Conservation (phyloP, 257 asterid genomes). For the Echites panduratus region DNA sequence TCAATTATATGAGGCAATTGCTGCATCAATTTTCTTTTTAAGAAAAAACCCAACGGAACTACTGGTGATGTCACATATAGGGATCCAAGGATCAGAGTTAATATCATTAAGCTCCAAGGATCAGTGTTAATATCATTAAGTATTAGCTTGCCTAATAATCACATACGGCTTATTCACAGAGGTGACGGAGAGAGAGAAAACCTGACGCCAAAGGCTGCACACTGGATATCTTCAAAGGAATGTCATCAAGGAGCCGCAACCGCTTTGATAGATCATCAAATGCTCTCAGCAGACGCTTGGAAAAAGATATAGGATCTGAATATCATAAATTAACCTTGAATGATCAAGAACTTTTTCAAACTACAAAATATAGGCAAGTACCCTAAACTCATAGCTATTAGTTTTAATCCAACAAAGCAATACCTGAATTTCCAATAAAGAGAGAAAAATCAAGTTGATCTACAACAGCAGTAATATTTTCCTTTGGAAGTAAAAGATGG, state of each 20-base stretch:
- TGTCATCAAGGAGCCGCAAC: slow-evolving; percentile 69
- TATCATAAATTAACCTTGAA: slow-evolving; percentile 17
- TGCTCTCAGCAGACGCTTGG: slow-evolving; percentile 62
- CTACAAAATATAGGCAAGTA: neutral
- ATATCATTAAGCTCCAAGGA: neutral
- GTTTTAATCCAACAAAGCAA: slow-evolving; percentile 2
- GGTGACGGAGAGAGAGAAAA: slow-evolving; percentile 14
- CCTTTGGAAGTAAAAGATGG: slow-evolving; percentile 73
- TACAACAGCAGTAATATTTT: slow-evolving; percentile 49
- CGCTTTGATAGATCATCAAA: slow-evolving; percentile 79
- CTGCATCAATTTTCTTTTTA: neutral
- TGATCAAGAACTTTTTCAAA: slow-evolving; percentile 7
- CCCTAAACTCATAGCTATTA: neutral
- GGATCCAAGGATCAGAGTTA: neutral
- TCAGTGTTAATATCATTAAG: neutral
- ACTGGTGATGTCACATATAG: neutral
- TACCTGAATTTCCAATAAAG: slow-evolving; percentile 59
- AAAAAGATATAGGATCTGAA: slow-evolving; percentile 76
- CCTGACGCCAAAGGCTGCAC: slow-evolving; percentile 97
- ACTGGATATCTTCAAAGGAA: slow-evolving; percentile 81
- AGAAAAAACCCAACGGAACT: neutral
- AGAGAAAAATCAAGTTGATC: slow-evolving; percentile 96
- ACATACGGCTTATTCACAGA: neutral
- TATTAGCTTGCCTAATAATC: neutral
- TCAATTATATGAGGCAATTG: neutral